Conservation (phyloP, 2,329 filamentous ascomycete species). For the Aspergillus sp. region DNA sequence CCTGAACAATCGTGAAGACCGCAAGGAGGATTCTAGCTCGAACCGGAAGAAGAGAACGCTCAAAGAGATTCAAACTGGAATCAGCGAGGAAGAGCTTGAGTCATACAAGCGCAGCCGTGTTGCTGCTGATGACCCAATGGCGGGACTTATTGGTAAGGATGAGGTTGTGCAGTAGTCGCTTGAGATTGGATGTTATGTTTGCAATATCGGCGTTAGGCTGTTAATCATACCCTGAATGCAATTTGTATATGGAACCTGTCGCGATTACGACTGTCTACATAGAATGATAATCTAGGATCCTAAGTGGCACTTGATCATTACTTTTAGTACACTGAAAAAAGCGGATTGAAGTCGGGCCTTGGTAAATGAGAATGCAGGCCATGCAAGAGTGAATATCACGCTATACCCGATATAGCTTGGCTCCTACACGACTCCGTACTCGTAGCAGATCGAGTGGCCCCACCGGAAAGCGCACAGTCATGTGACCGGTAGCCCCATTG, state of each 20-base stretch:
- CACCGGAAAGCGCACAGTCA: constrained; percentile 4
- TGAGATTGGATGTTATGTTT: background rate
- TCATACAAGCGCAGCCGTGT: constrained; percentile 69
- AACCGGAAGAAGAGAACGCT: constrained; percentile 62
- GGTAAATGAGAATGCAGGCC: too few species aligned
- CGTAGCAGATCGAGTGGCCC: background rate
- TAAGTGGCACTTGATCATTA: background rate
- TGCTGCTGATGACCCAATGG: constrained; percentile 78
- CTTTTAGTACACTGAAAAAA: too few species aligned
- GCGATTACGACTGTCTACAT: background rate
- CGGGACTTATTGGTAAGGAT: constrained; percentile 66
- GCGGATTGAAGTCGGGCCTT: too few species aligned
- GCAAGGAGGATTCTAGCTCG: constrained; percentile 22
- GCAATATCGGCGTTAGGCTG: constrained; percentile 6
- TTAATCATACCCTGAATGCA: constrained; percentile 6
- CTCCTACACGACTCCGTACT: too few species aligned
- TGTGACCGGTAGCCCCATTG: background rate
- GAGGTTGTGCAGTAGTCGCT: constrained; percentile 45
- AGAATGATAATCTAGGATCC: background rate
- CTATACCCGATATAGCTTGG: too few species aligned
- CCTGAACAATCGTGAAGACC: constrained; percentile 17
- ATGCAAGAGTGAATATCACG: background rate
- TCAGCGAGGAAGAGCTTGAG: constrained; percentile 79
- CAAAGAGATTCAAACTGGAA: constrained; percentile 67
- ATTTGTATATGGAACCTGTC: background rate